Conservation (phyloP, 1,284 basidiomycete species). For the Boletus albobrunnescens region DNA sequence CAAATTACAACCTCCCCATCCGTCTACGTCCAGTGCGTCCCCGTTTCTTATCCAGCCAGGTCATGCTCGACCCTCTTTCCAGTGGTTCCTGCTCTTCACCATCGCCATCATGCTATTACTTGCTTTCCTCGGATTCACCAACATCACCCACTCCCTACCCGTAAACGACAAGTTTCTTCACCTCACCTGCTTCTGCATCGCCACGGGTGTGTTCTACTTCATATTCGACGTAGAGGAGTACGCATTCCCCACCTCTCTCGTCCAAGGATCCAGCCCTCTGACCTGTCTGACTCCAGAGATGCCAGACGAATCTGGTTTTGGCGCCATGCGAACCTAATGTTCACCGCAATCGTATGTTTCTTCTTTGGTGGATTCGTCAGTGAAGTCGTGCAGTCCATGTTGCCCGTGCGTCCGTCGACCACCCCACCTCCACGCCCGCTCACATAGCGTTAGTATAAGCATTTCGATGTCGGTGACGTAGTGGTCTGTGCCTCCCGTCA, state of each 20-base stretch:
- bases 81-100: constrained; percentile 77
- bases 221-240: constrained; percentile 86
- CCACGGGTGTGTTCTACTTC: constrained; percentile 81
- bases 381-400: constrained; percentile 77
- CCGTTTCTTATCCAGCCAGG: constrained; percentile 2
- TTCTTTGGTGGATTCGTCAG: constrained; percentile 81
- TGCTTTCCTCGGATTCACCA: constrained; percentile 71
- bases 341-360: constrained; percentile 68
- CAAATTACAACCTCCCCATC: constrained; percentile 66
- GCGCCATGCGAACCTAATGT: constrained; percentile 70
- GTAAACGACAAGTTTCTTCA: constrained; percentile 83
- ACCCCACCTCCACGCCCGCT: not conserved
- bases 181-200: constrained; percentile 75
- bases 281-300: constrained; percentile 42
- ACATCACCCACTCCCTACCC: constrained; percentile 59
- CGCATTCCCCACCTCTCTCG: constrained; percentile 27
- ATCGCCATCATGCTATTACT: constrained; percentile 59
- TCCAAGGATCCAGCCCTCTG: not conserved
- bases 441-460: constrained; percentile 55
- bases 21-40: constrained; percentile 65
- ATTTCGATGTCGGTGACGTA: constrained; percentile 76
- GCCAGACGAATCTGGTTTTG: constrained; percentile 79
- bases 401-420: constrained; percentile 53
- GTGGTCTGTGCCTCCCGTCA: constrained; percentile 45
- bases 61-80: constrained; percentile 8